Evolutionary conservation across 306 rosid species (phyloP), one percentile per base, ranked within the genome.

Genomic region (Vigna radiata): DNA sequence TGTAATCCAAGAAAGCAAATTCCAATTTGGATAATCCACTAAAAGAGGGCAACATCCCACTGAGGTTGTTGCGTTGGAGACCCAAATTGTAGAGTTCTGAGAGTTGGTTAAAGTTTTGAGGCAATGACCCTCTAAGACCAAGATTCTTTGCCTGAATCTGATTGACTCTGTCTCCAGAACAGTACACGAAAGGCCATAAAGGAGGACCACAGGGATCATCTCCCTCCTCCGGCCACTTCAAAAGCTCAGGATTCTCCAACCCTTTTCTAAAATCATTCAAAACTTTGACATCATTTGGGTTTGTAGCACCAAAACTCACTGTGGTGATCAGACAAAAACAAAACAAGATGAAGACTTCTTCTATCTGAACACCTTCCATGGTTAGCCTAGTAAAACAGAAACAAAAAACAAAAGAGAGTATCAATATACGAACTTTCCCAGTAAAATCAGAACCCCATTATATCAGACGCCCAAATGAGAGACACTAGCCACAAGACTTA

Each of bases 161-260:
- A n/a, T 88, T 46, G 25, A 93, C 88, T 79, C 90, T 89, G 27
- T 83, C 85, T 67, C 88, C 93, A 44, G 67, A 63, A 49, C 98
- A 91, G 81, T 52, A 86, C 68, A 93, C 86, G 79, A 79, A 83
- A 75, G 88, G 91, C 98, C 98, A 93, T 60, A 80, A 76, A 59
- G 93, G 93, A 76, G 85, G 78, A 25, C 98, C 96, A 72, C 96
- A 91, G 6, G 98, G 98, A 83, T 93, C 92, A 75, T 70, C 47
- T 68, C 90, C 90, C 37, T 92, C 59, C 0, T 55, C 85, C 18
- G 94, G 97, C 98, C 98, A 93, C 39, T 84, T 66, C 27, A 93
- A 79, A 75, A 88, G 90, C 72, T 91, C 93, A 5, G 95, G 69
- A 79, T 91, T 93, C 15, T 86, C 91, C 73, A 93, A 81, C 29